Percentiles rank a stretch among this genome's conserved stretches.
Evolutionary conservation across 2,329 filamentous ascomycete species (phyloP).

Genomic region (Zalaria obscura): DNA sequence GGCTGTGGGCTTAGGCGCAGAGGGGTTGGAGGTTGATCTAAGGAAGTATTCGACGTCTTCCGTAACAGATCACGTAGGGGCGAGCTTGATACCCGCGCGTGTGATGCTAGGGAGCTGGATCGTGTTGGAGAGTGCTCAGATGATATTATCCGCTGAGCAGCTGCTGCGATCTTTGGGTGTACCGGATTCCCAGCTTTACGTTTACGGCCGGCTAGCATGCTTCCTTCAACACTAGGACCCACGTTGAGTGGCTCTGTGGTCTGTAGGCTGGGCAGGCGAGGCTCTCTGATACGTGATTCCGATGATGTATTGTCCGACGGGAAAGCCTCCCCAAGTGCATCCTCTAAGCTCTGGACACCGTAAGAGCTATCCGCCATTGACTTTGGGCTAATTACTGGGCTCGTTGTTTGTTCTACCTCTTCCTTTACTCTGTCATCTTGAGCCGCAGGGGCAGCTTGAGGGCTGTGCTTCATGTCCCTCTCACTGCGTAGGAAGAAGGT

Average conservation of each 20-base stretch:
- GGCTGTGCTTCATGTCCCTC: constrained; percentile 30
- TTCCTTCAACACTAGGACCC: too few species aligned
- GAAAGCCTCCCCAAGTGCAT: constrained; percentile 33
- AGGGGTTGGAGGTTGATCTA: constrained; percentile 31
- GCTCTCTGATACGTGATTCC: constrained; percentile 8
- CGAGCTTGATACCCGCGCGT: constrained; percentile 11
- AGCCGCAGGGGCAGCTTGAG: not conserved
- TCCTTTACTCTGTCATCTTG: constrained; percentile 5
- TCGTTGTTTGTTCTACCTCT: constrained; percentile 11
- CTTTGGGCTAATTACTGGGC: constrained; percentile 5
- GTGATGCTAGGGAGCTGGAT: constrained; percentile 9
- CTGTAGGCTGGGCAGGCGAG: constrained; percentile 7
- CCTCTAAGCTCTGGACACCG: constrained; percentile 43
- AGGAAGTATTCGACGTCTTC: constrained; percentile 14
- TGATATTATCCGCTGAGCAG: constrained; percentile 19
- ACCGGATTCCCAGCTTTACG: constrained; percentile 19
- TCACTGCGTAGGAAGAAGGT: constrained; percentile 47
- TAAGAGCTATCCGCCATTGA: constrained; percentile 31
- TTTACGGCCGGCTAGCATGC: constrained; percentile 9
- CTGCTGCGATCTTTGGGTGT: constrained; percentile 18
- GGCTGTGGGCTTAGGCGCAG: constrained; percentile 33
- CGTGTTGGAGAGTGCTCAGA: constrained; percentile 11
- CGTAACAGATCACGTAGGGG: constrained; percentile 12
- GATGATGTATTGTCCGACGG: constrained; percentile 10
- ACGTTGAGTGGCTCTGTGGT: not conserved